phyloP scores from a whole-genome alignment of 2,329 filamentous ascomycete species.

The Elsinoe fawcettii region DNA sequence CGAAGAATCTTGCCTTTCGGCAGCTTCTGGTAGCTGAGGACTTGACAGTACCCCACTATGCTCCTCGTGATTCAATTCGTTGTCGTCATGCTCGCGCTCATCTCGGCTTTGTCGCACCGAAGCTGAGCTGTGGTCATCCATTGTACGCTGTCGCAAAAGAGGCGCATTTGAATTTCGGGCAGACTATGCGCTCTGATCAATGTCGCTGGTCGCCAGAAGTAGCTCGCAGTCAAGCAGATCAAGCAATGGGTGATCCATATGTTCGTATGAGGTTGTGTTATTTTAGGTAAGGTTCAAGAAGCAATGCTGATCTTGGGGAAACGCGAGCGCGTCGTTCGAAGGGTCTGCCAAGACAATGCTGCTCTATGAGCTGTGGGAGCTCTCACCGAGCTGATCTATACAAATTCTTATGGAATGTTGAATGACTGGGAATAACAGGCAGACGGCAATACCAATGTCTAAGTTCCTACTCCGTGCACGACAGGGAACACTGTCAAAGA shows the following conservation, averaged over 20 bases:
- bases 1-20: not conserved
- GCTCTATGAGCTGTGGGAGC: not conserved
- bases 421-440: not conserved
- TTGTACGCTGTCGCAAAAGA: not conserved
- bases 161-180: slow-evolving; percentile 5
- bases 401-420: too few relatives aligned
- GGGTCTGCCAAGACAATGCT: slow-evolving; percentile 1
- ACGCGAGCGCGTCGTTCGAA: slow-evolving; percentile 1
- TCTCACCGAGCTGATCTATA: not conserved
- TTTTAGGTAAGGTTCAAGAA: not conserved
- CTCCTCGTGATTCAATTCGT: not conserved
- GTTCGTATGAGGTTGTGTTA: not conserved
- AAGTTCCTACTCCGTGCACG: too few relatives aligned
- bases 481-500: too few relatives aligned
- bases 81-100: not conserved
- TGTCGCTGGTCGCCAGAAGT: not conserved
- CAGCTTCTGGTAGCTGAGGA: not conserved
- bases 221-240: slow-evolving; percentile 1
- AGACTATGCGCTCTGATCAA: slow-evolving; percentile 12
- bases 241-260: slow-evolving; percentile 3
- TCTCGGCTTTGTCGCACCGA: not conserved
- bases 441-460: too few relatives aligned
- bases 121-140: slow-evolving; percentile 8
- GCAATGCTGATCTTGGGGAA: not conserved
- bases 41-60: not conserved